Conservation (phyloP, 345 rosid species). For the Eucalyptus cloeziana region DNA sequence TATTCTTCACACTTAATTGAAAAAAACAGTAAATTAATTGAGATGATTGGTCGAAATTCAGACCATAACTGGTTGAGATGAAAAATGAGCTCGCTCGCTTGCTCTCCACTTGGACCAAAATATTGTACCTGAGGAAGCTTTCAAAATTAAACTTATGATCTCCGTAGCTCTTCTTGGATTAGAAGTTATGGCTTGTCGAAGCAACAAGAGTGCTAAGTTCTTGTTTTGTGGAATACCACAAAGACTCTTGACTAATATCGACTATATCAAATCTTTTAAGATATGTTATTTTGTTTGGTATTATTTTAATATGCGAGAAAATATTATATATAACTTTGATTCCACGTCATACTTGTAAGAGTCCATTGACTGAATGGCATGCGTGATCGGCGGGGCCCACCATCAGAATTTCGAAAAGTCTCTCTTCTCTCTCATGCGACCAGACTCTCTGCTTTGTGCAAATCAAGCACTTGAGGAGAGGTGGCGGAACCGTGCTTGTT, state of each 20-base stretch:
- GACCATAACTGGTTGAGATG: neutral
- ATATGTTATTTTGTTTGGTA: neutral
- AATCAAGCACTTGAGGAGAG: neutral
- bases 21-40: neutral
- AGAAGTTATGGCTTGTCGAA: neutral
- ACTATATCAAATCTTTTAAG: neutral
- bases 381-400: neutral
- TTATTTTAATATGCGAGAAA: neutral
- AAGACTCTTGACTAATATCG: neutral
- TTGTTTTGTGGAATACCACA: neutral
- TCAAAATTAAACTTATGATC: neutral
- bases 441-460: accelerated
- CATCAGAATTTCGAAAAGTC: neutral
- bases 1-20: neutral
- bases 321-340: accelerated
- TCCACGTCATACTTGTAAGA: neutral
- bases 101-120: neutral
- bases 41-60: neutral
- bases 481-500: neutral
- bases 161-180: neutral
- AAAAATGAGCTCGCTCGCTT: neutral
- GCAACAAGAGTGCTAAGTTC: neutral
- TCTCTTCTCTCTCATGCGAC: neutral
- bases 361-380: neutral
- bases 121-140: neutral